Evolutionary conservation across 1,139 yeast species (phyloP).

Genomic region (Kodamaea suecica): DNA sequence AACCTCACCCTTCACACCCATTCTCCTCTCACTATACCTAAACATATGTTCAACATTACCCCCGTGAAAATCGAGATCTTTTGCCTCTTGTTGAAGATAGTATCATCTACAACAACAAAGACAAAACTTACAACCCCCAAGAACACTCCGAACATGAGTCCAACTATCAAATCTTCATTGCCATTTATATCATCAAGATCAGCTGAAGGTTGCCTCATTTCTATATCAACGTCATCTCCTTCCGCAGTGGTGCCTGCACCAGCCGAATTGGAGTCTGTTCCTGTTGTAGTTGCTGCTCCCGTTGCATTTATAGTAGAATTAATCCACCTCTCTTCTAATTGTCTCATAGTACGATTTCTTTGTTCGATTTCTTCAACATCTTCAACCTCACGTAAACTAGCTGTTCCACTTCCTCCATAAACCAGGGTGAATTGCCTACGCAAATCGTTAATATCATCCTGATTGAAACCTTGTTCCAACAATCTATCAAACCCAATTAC

Average conservation of each 20-base stretch:
- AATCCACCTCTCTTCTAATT: slow-evolving; percentile 87
- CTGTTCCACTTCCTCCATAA: slow-evolving; percentile 28
- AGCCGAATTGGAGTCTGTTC: background rate
- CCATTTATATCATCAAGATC: slow-evolving; percentile 38
- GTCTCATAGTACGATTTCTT: slow-evolving; percentile 44
- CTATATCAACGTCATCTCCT: slow-evolving; percentile 10
- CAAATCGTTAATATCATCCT: slow-evolving; percentile 67
- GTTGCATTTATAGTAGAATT: slow-evolving; percentile 61
- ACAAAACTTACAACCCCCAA: slow-evolving; percentile 62
- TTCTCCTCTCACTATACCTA: slow-evolving; percentile 6
- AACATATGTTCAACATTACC: slow-evolving; percentile 46
- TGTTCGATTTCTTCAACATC: slow-evolving; percentile 44
- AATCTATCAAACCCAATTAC: slow-evolving; percentile 84
- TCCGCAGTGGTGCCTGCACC: slow-evolving; percentile 5
- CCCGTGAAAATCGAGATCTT: slow-evolving; percentile 65
- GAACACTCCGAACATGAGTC: slow-evolving; percentile 60
- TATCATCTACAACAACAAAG: slow-evolving; percentile 53
- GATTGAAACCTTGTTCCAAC: slow-evolving; percentile 77
- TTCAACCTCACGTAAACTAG: slow-evolving; percentile 21
- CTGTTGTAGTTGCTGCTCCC: slow-evolving; percentile 7
- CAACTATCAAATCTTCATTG: slow-evolving; percentile 61
- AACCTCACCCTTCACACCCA: slow-evolving; percentile 1
- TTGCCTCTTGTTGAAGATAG: slow-evolving; percentile 55
- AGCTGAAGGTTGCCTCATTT: slow-evolving; percentile 21
- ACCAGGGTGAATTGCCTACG: slow-evolving; percentile 71